Evolutionary conservation across 164 flowering plant genomes (phyloP).

Genomic region (Dillenia turbinata): DNA sequence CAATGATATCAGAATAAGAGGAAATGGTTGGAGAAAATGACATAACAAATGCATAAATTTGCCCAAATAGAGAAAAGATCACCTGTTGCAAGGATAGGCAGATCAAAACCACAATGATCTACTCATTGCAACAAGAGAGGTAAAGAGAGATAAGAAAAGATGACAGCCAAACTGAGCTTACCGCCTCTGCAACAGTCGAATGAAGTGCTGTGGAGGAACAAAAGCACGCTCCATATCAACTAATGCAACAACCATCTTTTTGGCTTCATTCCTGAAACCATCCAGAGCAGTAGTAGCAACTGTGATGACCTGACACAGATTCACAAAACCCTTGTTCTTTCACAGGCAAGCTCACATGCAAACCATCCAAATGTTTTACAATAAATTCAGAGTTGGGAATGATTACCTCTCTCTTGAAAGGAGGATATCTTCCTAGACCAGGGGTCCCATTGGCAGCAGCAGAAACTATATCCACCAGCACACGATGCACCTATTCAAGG

Average conservation of each 20-base stretch:
- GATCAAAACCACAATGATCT: neutral
- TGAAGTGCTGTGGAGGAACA: constrained; percentile 99
- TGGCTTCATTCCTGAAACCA: constrained; percentile 81
- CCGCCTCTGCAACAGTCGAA: constrained; percentile 96
- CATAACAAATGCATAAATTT: too few species aligned
- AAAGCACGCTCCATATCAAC: constrained; percentile 99
- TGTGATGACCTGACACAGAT: constrained; percentile 59
- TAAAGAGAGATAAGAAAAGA: neutral
- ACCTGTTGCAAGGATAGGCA: neutral
- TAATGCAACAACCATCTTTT: constrained; percentile 94
- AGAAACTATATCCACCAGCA: constrained; percentile 88
- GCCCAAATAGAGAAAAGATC: too few species aligned
- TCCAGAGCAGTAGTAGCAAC: constrained; percentile 91
- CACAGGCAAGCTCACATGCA: too few species aligned
- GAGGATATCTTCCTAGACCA: constrained; percentile 97
- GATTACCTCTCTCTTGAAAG: constrained; percentile 90
- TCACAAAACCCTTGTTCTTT: neutral
- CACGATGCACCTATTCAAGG: constrained; percentile 76
- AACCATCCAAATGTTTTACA: neutral
- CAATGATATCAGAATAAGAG: too few species aligned
- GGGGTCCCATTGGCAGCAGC: constrained; percentile 93
- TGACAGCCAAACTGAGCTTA: constrained; percentile 14
- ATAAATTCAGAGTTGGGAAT: neutral
- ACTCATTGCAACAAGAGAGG: neutral
- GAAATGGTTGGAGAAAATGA: too few species aligned